These are phyloP conservation scores for Aurantiochytrium sp. DNA, from an alignment of 108 stramenopile species.

Conservation along the genomic window DNA sequence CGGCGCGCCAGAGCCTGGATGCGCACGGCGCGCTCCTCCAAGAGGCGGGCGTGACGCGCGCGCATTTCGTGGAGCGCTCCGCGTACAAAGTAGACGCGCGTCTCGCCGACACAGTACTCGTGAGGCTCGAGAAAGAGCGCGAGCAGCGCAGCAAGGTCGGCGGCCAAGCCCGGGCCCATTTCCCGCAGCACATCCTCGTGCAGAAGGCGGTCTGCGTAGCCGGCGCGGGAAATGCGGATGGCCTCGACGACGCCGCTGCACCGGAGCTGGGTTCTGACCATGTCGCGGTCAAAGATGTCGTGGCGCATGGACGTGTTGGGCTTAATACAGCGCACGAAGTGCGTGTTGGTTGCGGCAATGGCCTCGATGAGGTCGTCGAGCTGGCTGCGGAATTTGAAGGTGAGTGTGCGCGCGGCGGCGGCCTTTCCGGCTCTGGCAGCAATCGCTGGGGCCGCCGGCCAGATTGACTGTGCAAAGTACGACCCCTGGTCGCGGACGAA, in stretches of 20 bases:
- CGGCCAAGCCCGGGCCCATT: not conserved
- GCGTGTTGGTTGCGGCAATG: constrained; percentile 60
- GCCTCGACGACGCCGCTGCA: constrained; percentile 70
- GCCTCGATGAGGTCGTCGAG: constrained; percentile 59
- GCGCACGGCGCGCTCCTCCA: not conserved
- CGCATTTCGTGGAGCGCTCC: not conserved
- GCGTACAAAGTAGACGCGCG: not conserved
- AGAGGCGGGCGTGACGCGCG: not conserved
- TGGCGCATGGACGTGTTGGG: constrained; percentile 61
- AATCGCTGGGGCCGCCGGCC: too few species aligned
- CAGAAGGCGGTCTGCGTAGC: constrained; percentile 59
- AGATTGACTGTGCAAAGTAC: constrained; percentile 46
- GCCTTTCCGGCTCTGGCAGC: too few species aligned
- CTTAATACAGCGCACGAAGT: constrained; percentile 77
- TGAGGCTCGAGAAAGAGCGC: not conserved
- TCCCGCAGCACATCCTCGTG: constrained; percentile 36
- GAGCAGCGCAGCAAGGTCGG: not conserved
- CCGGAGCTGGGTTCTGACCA: constrained; percentile 65
- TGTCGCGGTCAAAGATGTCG: constrained; percentile 57
- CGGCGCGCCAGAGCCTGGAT: not conserved
- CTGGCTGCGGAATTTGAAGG: constrained; percentile 58
- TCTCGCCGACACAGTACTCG: not conserved
- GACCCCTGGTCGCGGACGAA: constrained; percentile 26
- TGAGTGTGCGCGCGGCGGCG: constrained; percentile 49
- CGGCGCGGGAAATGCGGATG: constrained; percentile 64